Percentiles rank a stretch among this genome's conserved stretches.
Conservation (phyloP, 192 early-diverging fungal species). For the Piromyces sp. region DNA sequence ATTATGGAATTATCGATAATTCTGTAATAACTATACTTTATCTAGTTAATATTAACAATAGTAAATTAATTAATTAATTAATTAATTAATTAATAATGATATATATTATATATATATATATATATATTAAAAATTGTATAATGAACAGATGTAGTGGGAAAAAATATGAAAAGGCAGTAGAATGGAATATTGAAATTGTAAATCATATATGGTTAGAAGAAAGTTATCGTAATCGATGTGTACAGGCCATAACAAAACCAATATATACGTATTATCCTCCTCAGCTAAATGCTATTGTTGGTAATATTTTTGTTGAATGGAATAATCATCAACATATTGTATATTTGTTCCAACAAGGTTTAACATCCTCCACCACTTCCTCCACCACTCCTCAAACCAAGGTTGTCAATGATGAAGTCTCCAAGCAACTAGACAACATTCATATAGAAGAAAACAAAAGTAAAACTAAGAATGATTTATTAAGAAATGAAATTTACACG, state of each 20-base stretch:
- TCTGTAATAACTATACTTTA: too few relatives aligned
- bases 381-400: neutral
- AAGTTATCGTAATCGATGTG: constrained; percentile 40
- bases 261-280: constrained; percentile 36
- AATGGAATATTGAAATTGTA: constrained; percentile 49
- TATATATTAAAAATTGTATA: too few relatives aligned
- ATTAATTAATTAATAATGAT: too few relatives aligned
- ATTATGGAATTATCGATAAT: too few relatives aligned
- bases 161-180: constrained; percentile 42
- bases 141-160: constrained; percentile 28
- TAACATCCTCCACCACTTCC: neutral
- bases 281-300: constrained; percentile 32
- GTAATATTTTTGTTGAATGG: constrained; percentile 19
- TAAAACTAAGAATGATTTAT: neutral
- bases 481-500: neutral
- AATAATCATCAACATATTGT: neutral
- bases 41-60: too few relatives aligned
- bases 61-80: too few relatives aligned
- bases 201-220: constrained; percentile 83
- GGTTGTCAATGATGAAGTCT: neutral
- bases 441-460: neutral
- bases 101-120: too few relatives aligned
- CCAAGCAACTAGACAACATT: neutral
- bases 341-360: neutral
- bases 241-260: constrained; percentile 31